Evolutionary conservation across 2,329 filamentous ascomycete species (phyloP).

Genomic region (Parafenestella ontariensis): DNA sequence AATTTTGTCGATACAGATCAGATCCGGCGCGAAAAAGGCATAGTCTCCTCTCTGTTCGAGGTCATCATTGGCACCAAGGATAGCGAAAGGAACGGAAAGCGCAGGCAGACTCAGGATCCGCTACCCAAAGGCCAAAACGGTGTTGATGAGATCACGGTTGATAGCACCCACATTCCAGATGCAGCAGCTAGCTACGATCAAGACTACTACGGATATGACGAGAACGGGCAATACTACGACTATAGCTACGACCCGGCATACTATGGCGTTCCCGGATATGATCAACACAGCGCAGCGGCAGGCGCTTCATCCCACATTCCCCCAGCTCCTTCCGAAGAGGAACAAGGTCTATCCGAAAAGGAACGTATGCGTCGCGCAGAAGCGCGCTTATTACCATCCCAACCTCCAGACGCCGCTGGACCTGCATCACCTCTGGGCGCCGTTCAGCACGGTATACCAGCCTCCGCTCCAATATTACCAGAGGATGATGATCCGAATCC

Average conservation of each 20-base stretch:
- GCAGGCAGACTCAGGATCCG: conserved; percentile 39
- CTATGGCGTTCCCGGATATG: conserved; percentile 39
- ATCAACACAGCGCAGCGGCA: conserved; percentile 34
- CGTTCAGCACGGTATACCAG: conserved; percentile 30
- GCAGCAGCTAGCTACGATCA: conserved; percentile 29
- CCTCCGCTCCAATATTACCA: conserved; percentile 46
- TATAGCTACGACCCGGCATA: conserved; percentile 43
- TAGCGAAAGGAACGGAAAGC: conserved; percentile 64
- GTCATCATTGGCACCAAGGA: conserved; percentile 87
- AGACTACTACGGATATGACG: conserved; percentile 41
- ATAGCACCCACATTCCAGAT: conserved; percentile 19
- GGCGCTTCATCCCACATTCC: conserved; percentile 59
- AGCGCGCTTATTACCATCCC: conserved; percentile 79
- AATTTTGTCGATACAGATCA: conserved; percentile 87
- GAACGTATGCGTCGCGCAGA: conserved; percentile 80
- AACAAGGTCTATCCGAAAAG: conserved; percentile 78
- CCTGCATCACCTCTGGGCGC: conserved; percentile 53
- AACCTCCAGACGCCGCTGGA: conserved; percentile 64
- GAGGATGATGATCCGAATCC: conserved; percentile 41
- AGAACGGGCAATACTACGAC: conserved; percentile 41
- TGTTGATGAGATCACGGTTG: conserved; percentile 31
- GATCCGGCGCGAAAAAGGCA: conserved; percentile 85
- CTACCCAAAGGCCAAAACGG: conserved; percentile 15
- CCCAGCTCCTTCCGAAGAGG: conserved; percentile 62
- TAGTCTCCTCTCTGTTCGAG: conserved; percentile 87